Evolutionary conservation across 441 rosid genomes (phyloP).

Genomic region (Erodium moschatum): DNA sequence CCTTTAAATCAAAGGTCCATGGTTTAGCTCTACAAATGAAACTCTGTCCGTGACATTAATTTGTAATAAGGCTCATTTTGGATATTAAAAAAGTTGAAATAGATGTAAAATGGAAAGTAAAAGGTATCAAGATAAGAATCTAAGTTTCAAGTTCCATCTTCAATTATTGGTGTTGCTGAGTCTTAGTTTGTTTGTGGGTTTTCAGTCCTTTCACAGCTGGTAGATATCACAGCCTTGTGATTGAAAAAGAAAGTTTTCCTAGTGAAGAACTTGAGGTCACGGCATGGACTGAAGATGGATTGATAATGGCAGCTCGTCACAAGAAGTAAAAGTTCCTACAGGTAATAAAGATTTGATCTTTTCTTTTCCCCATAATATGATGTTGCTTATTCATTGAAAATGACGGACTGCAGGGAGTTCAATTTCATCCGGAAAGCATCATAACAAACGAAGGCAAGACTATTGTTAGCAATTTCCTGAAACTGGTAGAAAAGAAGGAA

Average conservation of each 20-base stretch:
- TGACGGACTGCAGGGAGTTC: slow-evolving; percentile 59
- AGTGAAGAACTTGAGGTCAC: slow-evolving; percentile 64
- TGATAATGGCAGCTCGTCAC: slow-evolving; percentile 97
- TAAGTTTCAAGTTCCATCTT: no score
- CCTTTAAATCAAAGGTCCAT: background rate
- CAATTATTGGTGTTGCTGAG: no score
- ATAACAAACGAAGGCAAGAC: slow-evolving; percentile 64
- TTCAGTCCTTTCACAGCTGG: slow-evolving; percentile 84
- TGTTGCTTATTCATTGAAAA: no score
- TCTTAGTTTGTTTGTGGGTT: no score
- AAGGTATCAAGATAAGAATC: no score
- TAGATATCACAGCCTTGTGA: slow-evolving; percentile 85
- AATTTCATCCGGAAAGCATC: slow-evolving; percentile 93
- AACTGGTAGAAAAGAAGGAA: slow-evolving; percentile 48
- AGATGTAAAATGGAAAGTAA: no score
- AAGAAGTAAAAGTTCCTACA: slow-evolving; percentile 61
- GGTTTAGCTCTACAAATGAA: background rate
- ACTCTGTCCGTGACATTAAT: background rate
- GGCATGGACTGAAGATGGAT: slow-evolving; percentile 89
- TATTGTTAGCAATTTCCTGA: slow-evolving; percentile 63
- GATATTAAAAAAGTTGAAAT: no score
- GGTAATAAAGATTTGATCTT: slow-evolving; percentile 29
- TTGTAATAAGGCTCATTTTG: background rate
- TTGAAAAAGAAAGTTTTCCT: slow-evolving; percentile 71
- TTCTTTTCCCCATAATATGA: background rate